These are phyloP conservation scores for Phytophthora ramorum DNA, from an alignment of 352 stramenopile genomes.

Conservation along the genomic window DNA sequence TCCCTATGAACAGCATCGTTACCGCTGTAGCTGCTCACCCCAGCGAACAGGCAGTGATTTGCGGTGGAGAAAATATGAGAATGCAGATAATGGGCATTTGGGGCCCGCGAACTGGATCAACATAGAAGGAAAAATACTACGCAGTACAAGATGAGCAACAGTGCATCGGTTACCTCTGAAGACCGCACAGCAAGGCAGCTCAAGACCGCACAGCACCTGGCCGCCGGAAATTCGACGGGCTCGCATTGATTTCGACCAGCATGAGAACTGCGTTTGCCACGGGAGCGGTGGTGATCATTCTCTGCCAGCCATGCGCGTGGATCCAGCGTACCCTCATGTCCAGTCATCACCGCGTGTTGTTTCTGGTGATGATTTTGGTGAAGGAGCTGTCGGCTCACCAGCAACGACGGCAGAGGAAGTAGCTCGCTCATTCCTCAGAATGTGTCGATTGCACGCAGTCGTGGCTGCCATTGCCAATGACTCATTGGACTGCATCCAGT, in stretches of 20 bases:
- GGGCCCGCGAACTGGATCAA: neutral
- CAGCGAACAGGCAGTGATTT: constrained; percentile 53
- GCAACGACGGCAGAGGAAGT: too few species aligned
- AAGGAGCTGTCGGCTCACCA: neutral
- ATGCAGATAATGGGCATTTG: constrained; percentile 41
- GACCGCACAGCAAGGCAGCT: too few species aligned
- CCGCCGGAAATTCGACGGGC: too few species aligned
- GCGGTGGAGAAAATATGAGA: constrained; percentile 50
- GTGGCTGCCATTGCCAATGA: too few species aligned
- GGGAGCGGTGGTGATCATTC: constrained; percentile 87
- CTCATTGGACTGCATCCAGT: too few species aligned
- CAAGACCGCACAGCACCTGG: too few species aligned
- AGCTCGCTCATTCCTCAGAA: too few species aligned
- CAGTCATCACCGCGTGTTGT: constrained; percentile 24
- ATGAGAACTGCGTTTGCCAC: constrained; percentile 63
- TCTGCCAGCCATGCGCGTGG: constrained; percentile 51
- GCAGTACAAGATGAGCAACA: neutral
- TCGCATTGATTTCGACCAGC: too few species aligned
- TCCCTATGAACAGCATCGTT: constrained; percentile 49
- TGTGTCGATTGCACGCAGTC: too few species aligned
- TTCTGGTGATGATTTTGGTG: constrained; percentile 9
- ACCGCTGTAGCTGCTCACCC: constrained; percentile 58
- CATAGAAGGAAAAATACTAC: neutral
- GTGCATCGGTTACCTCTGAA: neutral
- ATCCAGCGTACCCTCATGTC: constrained; percentile 60